Percentiles rank a stretch among this genome's conserved stretches.
Conservation (phyloP, 2,329 filamentous ascomycete species). For the Epichloe scottii region DNA sequence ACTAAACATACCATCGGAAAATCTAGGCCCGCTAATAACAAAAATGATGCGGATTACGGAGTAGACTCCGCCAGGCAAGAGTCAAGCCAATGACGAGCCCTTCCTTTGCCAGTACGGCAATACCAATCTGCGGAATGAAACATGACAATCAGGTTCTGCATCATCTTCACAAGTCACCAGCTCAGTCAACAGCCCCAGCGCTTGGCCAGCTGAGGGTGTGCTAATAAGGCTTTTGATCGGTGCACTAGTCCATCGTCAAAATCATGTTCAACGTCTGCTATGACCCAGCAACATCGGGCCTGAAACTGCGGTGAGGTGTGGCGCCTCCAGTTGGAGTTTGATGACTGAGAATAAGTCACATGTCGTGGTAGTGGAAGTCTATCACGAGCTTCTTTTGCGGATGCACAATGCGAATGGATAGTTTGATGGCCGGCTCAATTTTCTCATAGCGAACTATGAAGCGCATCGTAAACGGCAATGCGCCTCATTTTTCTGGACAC, state of each 20-base stretch:
- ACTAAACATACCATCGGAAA: not conserved
- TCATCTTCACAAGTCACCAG: not conserved
- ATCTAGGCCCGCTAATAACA: not conserved
- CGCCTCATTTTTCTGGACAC: not conserved
- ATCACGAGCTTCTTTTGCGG: not conserved
- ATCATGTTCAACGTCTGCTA: not conserved
- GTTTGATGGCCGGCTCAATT: not conserved
- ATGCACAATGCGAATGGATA: not conserved
- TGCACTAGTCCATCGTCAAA: not conserved
- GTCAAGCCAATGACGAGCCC: not conserved
- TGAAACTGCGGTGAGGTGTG: conserved; percentile 2
- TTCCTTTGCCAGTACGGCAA: not conserved
- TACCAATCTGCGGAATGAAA: not conserved
- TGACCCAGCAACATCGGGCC: not conserved
- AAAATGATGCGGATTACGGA: not conserved
- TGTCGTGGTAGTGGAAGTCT: not conserved
- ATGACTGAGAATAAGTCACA: not conserved
- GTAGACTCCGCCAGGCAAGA: too few species aligned
- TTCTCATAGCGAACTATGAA: too few species aligned
- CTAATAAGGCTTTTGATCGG: not conserved
- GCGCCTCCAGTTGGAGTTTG: not conserved
- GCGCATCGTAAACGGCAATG: not conserved
- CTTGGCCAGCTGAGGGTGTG: not conserved
- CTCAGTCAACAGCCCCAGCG: not conserved
- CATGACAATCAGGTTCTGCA: not conserved